These are phyloP conservation scores for Oryza rufipogon DNA, from an alignment of 176 grass and related monocot genomes.

Conservation along the genomic window DNA sequence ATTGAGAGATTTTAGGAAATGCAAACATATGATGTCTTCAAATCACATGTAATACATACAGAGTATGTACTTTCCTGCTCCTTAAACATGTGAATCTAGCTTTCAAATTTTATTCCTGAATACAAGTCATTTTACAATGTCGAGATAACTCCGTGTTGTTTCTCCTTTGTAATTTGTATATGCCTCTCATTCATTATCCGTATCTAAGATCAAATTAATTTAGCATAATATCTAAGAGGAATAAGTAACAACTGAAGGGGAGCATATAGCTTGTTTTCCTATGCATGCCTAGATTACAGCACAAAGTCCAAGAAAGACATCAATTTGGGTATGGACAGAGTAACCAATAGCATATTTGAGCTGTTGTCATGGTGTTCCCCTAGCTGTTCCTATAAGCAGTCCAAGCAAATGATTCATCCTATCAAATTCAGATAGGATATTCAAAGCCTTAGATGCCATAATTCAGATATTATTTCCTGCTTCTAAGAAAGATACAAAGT, in stretches of 20 bases:
- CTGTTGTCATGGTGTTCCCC: background rate
- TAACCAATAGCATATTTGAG: slow-evolving; percentile 28
- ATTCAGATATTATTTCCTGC: slow-evolving; percentile 1
- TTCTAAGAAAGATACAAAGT: background rate
- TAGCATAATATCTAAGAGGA: background rate
- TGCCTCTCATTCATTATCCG: background rate
- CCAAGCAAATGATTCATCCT: background rate
- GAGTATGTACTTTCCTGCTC: background rate
- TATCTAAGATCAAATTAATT: background rate
- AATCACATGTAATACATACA: slow-evolving; percentile 3
- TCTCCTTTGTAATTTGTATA: background rate
- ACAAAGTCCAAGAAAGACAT: background rate
- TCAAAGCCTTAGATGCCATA: background rate
- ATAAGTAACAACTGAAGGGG: no score
- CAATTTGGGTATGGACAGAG: background rate
- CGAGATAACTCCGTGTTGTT: background rate
- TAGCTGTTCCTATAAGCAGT: background rate
- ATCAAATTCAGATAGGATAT: background rate
- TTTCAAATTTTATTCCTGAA: background rate
- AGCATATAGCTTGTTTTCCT: no score
- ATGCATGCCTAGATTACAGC: background rate
- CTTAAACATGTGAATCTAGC: background rate
- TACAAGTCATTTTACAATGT: background rate
- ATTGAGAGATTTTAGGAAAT: background rate
- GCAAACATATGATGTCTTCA: slow-evolving; percentile 4